Base-by-base conservation (phyloP, 768 basidiomycete genomes). In the Termitomyces sp. region DNA sequence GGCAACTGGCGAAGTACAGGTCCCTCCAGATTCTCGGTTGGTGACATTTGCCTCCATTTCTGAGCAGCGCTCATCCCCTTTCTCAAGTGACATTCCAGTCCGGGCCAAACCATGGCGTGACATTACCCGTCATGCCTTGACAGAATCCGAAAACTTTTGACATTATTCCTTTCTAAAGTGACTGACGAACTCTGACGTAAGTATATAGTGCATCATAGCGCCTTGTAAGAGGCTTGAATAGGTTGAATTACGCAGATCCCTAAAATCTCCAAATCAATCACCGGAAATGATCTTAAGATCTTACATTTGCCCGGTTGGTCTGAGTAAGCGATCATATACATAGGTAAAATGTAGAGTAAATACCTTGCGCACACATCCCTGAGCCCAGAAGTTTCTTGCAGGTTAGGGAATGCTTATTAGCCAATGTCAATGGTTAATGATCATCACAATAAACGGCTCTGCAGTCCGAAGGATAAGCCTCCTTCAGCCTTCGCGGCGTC, bases 1-100 rank as follows among this genome's bases (percentile, higher is more conserved):
- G 49, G 59, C 57, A 17, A 77, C 77, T 38, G 80, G 81, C 14
- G 77, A 81, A 64, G 76, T 89, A 5, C 75, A 79, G 59, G 66
- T 86, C 40, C 82, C 82, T 42, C 48, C 70, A 34, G 64, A 70
- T 41, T 59, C 71, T 35, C 76, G 73, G 84, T 81, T 56, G 57
- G 78, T 56, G 32, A 32, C 49, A 11, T 52, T 59, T 23, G 48
- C 8, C 16, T 56, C 5, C 31, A 38, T 7, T 50, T 31, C 27
- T 6, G 29, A 37, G 38, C 7, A 23, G 25, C 11, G 38, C 10
- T 59, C 8, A 37, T 40, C 0, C 7, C 21, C 19, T 40, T 10
- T 45, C 56, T n/a, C 14, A 57, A 77, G 76, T 53, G 40, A 67
- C 25, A 45, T 63, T 21, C 60, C 67, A 51, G 60, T 68, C 27